Percentiles rank a stretch among this genome's conserved stretches.
phyloP scores from a whole-genome alignment of 1,284 basidiomycete genomes.

The Malassezia psittaci region DNA sequence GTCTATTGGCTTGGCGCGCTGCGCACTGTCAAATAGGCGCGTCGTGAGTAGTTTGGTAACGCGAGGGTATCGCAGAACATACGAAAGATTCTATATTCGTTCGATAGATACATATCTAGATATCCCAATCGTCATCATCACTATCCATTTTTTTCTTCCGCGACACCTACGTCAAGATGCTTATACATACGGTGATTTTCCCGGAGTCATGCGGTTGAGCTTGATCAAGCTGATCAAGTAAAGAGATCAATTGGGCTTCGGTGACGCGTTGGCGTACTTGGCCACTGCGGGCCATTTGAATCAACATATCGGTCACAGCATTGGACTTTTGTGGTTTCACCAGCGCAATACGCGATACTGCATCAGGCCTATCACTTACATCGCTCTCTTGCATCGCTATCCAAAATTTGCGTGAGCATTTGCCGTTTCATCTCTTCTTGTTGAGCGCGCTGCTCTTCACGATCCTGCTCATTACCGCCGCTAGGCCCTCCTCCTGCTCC shows the following conservation, averaged over 20 bases:
- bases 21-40: neutral
- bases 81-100: no score
- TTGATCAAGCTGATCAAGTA: conserved; percentile 73
- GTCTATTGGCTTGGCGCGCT: neutral
- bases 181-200: conserved; percentile 42
- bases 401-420: conserved; percentile 77
- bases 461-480: conserved; percentile 47
- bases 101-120: conserved; percentile 10
- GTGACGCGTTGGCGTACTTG: conserved; percentile 74
- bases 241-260: conserved; percentile 76
- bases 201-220: conserved; percentile 21
- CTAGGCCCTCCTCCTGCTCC: conserved; percentile 28
- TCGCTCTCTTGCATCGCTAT: conserved; percentile 75
- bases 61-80: no score
- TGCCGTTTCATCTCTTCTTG: conserved; percentile 53
- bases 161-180: neutral
- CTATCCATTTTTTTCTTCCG: conserved; percentile 14
- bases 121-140: conserved; percentile 17
- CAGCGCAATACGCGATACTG: conserved; percentile 80
- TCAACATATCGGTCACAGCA: conserved; percentile 72
- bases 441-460: conserved; percentile 45
- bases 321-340: conserved; percentile 78
- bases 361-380: conserved; percentile 55
- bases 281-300: conserved; percentile 85
- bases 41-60: no score